These are phyloP conservation scores for Mucor sp. DNA, from an alignment of 371 early-diverging fungal genomes.

Conservation along the genomic window DNA sequence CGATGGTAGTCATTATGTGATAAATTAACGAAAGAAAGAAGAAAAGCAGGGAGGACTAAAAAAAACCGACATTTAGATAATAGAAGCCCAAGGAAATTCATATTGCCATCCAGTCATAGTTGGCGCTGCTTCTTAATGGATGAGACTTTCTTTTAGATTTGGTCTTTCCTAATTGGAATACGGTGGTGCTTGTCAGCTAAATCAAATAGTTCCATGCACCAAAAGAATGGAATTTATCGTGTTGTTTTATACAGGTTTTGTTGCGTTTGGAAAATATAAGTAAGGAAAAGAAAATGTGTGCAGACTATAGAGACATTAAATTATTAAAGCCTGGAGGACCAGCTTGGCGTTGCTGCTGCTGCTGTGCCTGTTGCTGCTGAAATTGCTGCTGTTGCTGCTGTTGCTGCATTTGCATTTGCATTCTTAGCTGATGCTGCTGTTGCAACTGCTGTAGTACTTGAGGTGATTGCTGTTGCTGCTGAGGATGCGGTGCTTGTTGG, in stretches of 20 bases:
- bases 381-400: not conserved
- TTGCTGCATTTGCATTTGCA: slow-evolving; percentile 1
- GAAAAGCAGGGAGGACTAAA: not conserved
- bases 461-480: slow-evolving; percentile 23
- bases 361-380: slow-evolving; percentile 1
- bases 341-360: slow-evolving; percentile 8
- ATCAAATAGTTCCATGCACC: not conserved
- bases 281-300: not conserved
- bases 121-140: not conserved
- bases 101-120: not conserved
- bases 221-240: not conserved
- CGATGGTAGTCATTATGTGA: slow-evolving; percentile 24
- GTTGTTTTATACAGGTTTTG: slow-evolving; percentile 1
- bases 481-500: slow-evolving; percentile 12
- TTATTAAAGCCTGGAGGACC: slow-evolving; percentile 15
- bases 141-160: not conserved
- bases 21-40: slow-evolving; percentile 1
- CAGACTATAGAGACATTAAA: slow-evolving; percentile 17
- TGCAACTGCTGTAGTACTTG: slow-evolving; percentile 1
- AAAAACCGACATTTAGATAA: not conserved
- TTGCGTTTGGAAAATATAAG: not conserved
- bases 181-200: not conserved
- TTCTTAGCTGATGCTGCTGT: not conserved
- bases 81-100: not conserved
- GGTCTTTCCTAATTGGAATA: not conserved